phyloP scores from a whole-genome alignment of 129 eudicot genomes.

The Oenanthe sinensis region DNA sequence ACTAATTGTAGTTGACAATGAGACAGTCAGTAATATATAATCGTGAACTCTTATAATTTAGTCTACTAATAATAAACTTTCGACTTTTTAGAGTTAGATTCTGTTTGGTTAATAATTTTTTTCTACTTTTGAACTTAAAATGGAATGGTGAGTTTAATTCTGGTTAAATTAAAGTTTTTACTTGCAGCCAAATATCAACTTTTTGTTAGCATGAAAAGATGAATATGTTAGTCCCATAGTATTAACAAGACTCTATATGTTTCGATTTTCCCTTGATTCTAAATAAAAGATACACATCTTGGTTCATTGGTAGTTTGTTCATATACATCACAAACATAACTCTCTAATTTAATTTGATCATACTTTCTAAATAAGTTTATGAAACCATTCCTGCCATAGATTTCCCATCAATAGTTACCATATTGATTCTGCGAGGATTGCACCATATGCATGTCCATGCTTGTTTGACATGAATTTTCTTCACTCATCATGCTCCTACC shows the following conservation, averaged over 20 bases:
- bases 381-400: background rate
- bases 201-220: no score
- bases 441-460: constrained; percentile 67
- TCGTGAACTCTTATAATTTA: no score
- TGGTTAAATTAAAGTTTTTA: no score
- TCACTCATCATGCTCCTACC: constrained; percentile 58
- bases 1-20: background rate
- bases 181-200: no score
- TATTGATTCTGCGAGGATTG: constrained; percentile 68
- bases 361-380: background rate
- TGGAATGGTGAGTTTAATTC: no score
- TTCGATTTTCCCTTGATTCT: background rate
- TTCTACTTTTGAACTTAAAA: background rate
- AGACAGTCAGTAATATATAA: no score
- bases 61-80: no score
- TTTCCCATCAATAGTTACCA: constrained; percentile 42
- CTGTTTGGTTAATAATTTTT: background rate
- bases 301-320: background rate
- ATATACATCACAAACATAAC: background rate
- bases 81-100: background rate
- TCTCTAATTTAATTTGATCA: background rate
- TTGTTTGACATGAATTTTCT: constrained; percentile 74
- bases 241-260: no score
- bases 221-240: no score
- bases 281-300: background rate